Base-by-base conservation (phyloP, 2,329 filamentous ascomycete species). In the Hypocreales sp. region DNA sequence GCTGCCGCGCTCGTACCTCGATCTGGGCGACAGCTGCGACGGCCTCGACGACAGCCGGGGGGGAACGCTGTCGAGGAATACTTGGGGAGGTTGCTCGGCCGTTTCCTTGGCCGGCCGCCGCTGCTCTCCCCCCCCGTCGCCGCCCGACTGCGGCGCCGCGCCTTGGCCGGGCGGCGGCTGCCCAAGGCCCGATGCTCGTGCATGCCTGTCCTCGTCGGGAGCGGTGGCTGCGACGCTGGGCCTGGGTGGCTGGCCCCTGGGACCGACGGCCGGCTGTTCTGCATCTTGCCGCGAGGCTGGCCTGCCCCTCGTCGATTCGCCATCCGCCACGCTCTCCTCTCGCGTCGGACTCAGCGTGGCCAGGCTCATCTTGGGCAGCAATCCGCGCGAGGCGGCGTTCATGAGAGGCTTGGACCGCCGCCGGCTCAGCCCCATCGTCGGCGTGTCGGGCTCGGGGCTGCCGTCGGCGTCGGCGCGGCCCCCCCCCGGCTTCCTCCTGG, bases 381-480 rank as follows among this genome's bases (percentile, higher is more conserved):
- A 20, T 13, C 31, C 40, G 8, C 37, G 40, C 2, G 43, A 44
- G 8, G 26, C 18, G 6, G 36, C 31, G 17, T 38, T 47, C 11
- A 29, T 40, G 19, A 34, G 25, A 4, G 32, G 35, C 14, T 32
- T 37, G 3, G 39, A 35, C 10, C 42, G 36, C 24, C 41, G 40
- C 21, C 40, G 35, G 15, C 22, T 40, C 25, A 40, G 24, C 14
- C 34, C 34, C 7, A 33, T 25, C 1, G 50, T 51, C 18, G 53
- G 47, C 17, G 48, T 56, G 20, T 45, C 48, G 2, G 51, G 48
- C n/a, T 50, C 49, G 7, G 55, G 48, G 6, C 56, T 59, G 11
- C 33, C 39, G 16, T 40, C 39, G 24, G 41, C 40, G 16, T 44
- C 38, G 11, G 13, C 7, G 13, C 14, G 9, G 7, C 21, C 18